These are phyloP conservation scores for Alternaria postmessia DNA, from an alignment of 2,329 filamentous ascomycete species.

Conservation along the genomic window DNA sequence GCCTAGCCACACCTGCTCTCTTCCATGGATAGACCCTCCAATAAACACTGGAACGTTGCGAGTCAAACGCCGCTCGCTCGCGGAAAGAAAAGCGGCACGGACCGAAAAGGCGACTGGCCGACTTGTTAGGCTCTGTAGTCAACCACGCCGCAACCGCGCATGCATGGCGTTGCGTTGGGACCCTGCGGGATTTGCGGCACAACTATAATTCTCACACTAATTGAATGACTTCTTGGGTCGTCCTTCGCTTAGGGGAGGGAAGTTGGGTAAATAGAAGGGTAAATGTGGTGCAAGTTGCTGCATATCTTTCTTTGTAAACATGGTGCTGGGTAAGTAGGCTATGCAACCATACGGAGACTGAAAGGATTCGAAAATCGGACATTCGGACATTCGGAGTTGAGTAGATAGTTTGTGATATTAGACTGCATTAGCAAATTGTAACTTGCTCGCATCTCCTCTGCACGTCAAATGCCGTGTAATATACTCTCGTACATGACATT, in stretches of 20 bases:
- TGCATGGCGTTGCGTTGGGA: conserved; percentile 1
- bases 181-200: conserved; percentile 2
- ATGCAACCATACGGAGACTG: neutral
- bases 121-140: neutral
- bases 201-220: neutral
- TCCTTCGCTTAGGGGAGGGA: conserved; percentile 3
- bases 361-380: neutral
- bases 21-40: neutral
- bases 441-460: neutral
- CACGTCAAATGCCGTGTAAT: neutral
- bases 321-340: neutral
- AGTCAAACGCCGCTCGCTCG: neutral
- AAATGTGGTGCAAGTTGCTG: neutral
- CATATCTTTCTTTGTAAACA: neutral
- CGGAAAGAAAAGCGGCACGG: conserved; percentile 5
- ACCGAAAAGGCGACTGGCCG: neutral
- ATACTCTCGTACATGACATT: neutral
- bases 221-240: neutral
- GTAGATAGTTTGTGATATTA: conserved; percentile 4
- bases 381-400: neutral
- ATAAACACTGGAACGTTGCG: neutral
- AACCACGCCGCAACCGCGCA: conserved; percentile 16
- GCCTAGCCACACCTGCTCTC: neutral
- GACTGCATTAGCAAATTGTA: neutral
- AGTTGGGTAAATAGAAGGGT: neutral